Evolutionary conservation across 768 basidiomycete species (phyloP), one percentile per base, ranked within the genome.

Genomic region (Boletus rubropictus): DNA sequence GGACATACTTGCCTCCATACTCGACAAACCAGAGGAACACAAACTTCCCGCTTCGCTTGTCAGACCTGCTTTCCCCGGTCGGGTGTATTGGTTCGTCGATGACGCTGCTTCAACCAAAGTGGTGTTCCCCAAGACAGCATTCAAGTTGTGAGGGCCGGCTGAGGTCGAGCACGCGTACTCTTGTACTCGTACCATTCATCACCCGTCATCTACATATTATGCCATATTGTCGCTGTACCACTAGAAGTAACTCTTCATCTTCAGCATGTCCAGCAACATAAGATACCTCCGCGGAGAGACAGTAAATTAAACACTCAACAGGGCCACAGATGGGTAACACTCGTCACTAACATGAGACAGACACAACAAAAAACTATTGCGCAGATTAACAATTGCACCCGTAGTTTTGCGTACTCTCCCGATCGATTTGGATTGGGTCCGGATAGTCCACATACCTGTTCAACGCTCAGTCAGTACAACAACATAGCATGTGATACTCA

Each of bases 401-500:
- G 63, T 90, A 91, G 67, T 75, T 87, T 75, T 94, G 92, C 46
- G 86, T 83, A 64, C 78, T 86, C 72, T 96, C 92, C 47, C 87
- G 81, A 69, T 97, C 92, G 66, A 98, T 88, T 67, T 91, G 86
- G 68, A 99, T 98, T 14, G 95, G 95, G 69, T 99, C 95, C 24
- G 95, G 95, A 69, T 97, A 99, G 74, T 99, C 95, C 59, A 92
- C 87, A 72, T 92, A 94, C 67, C 94, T 98, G 68, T n/a, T 33
- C 40, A 47, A 40, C 48, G 35, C 36, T 55, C 42, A 58, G 55
- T 38, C 39, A 35, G 46, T 50, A 35, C 47, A 44, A 43, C 31
- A 6, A 52, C 31, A 48, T 20, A 20, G n/a, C 62, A 45, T 17
- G 20, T 3, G 34, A 52, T 44, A 69, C 87, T 62, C 56, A 96